Evolutionary conservation across 495 filamentous ascomycete genomes (phyloP).

Genomic region (Tuber calosporum): DNA sequence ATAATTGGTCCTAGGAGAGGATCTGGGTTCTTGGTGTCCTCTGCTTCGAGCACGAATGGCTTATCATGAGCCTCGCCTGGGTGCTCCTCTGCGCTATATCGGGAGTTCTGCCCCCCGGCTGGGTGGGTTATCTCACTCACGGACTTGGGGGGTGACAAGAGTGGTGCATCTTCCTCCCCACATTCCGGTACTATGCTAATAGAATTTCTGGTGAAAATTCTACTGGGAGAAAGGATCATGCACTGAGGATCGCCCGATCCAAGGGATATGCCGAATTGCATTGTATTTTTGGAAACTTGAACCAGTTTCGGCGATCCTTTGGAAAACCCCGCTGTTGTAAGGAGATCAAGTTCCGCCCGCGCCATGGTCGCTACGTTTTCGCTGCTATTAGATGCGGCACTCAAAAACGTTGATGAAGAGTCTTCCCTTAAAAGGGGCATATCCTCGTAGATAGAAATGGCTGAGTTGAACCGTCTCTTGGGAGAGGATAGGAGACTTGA

Average conservation of each 20-base stretch:
- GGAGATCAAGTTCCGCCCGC: not conserved
- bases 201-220: not conserved
- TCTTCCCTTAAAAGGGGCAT: not conserved
- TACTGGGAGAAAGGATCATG: not conserved
- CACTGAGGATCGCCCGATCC: not conserved
- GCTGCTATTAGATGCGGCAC: constrained; percentile 13
- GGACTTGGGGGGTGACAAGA: not conserved
- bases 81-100: not conserved
- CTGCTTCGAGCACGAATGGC: not conserved
- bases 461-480: not conserved
- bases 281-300: constrained; percentile 12
- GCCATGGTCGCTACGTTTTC: constrained; percentile 11
- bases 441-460: constrained; percentile 5
- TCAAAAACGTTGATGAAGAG: constrained; percentile 16
- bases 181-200: not conserved
- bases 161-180: not conserved
- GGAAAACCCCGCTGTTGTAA: not conserved
- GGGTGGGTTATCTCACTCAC: not conserved
- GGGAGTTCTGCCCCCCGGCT: not conserved
- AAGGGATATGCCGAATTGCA: not conserved
- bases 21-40: not conserved
- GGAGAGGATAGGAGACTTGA: constrained; percentile 14
- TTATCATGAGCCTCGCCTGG: not conserved
- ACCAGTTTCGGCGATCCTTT: constrained; percentile 17
- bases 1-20: not conserved